Percentiles rank a stretch among this genome's conserved stretches.
Conservation (phyloP, 257 asterid species). For the Solanum tacnaense region DNA sequence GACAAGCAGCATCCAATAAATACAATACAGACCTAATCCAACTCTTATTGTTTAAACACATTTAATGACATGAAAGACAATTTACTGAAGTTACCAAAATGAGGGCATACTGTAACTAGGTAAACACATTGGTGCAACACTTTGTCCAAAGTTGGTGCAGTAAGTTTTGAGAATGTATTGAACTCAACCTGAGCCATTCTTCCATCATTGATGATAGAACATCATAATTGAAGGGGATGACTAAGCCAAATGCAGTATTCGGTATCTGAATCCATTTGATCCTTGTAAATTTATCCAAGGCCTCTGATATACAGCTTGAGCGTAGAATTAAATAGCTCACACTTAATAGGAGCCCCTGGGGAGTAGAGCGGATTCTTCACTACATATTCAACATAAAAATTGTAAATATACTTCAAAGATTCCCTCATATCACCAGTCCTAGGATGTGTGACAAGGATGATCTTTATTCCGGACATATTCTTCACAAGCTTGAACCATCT, state of each 20-base stretch:
- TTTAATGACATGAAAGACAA: background rate
- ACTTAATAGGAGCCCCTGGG: conserved; percentile 72
- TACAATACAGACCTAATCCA: background rate
- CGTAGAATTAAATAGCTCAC: conserved; percentile 57
- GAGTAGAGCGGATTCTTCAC: conserved; percentile 85
- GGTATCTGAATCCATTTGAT: background rate
- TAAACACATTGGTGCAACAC: background rate
- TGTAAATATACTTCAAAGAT: conserved; percentile 77
- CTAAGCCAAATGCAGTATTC: background rate
- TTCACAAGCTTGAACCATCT: background rate
- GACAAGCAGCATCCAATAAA: background rate
- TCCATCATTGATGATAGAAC: background rate
- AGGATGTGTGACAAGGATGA: conserved; percentile 85
- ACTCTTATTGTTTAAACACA: background rate
- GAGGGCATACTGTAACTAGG: background rate
- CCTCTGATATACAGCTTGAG: conserved; percentile 87
- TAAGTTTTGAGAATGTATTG: background rate
- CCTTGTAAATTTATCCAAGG: conserved; percentile 34
- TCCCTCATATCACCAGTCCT: conserved; percentile 83
- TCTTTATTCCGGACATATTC: conserved; percentile 13
- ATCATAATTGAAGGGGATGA: background rate
- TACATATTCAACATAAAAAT: conserved; percentile 84
- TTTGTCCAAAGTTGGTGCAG: background rate
- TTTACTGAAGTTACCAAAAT: background rate
- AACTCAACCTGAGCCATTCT: background rate